Evolutionary conservation across 192 early-diverging fungal genomes (phyloP).

Genomic region (Umbelopsis ramanniana): DNA sequence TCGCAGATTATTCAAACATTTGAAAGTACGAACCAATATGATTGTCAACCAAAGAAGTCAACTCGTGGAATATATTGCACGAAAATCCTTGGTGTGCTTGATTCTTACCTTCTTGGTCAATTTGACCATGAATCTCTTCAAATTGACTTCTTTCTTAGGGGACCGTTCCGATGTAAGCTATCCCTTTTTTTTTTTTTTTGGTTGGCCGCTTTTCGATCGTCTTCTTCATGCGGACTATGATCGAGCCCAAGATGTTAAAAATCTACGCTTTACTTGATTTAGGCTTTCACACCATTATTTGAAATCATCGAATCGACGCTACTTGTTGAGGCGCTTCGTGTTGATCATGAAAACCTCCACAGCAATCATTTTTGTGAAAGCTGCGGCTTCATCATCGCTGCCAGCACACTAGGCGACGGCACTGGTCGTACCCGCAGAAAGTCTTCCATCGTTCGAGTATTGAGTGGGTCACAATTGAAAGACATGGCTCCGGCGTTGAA

Average conservation of each 20-base stretch:
- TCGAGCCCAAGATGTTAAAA: too few relatives aligned
- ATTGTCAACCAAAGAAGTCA: conserved; percentile 28
- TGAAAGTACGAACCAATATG: conserved; percentile 7
- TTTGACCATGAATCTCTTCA: conserved; percentile 40
- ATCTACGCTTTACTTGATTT: neutral
- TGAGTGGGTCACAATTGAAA: conserved; percentile 77
- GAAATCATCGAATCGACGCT: conserved; percentile 40
- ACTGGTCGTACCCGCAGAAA: conserved; percentile 78
- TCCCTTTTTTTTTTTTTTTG: neutral
- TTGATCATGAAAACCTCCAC: conserved; percentile 23
- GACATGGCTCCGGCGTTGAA: conserved; percentile 32
- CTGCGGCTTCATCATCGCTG: conserved; percentile 55
- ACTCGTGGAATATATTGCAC: conserved; percentile 38
- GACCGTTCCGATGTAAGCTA: conserved; percentile 38
- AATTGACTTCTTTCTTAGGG: conserved; percentile 38
- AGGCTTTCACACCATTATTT: conserved; percentile 41
- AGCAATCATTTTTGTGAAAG: conserved; percentile 27
- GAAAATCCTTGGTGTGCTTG: conserved; percentile 39
- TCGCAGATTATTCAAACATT: conserved; percentile 33
- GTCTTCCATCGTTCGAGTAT: conserved; percentile 75
- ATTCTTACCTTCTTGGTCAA: conserved; percentile 35
- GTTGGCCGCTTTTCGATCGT: neutral
- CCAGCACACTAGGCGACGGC: conserved; percentile 86
- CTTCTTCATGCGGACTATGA: too few relatives aligned
- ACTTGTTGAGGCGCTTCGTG: conserved; percentile 39